Evolutionary conservation across 768 basidiomycete species (phyloP), one percentile per base, ranked within the genome.

Genomic region (Suillus alpinus): DNA sequence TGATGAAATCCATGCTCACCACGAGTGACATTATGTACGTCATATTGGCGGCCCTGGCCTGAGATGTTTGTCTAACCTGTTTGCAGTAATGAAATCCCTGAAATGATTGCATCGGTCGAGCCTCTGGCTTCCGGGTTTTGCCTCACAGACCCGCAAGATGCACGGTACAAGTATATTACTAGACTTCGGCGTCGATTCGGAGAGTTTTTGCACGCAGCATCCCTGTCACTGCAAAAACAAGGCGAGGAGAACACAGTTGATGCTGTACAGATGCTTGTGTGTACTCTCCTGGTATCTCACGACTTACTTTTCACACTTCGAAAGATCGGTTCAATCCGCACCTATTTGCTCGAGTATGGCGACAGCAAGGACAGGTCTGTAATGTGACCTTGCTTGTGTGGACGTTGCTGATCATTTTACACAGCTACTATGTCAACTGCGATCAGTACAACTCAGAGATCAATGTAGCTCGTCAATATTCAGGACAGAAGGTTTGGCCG

Each of bases 201-300:
- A 0, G 73, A 75, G 26, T 84, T 92, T 64, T 75, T 96, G 32
- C 89, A 92, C 65, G 72, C 78, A 29, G 90, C 91, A 0, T 92
- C 92, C 0, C 76, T 79, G 6, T 82, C 84, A 18, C 72, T 93
- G 64, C 82, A 82, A 39, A 80, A 84, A 62, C 90, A 91, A 71
- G 91, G 90, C 6, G 87, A 89, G 67, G 88, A 91, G 72, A 90
- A 88, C 64, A 88, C 87, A 2, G 85, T 95, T 8, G 93, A 95
- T 72, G 86, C 88, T 6, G 88, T 93, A 18, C 83, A 88, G 64
- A 83, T 62, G 59, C 59, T 60, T 36, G 61, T 55, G 26, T 6
- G 53, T 55, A 39, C 26, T 55, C 23, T 40, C 18, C 26, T 29
- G 23, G 26, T 39, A 40, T 39, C 16, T 39, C 26, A n/a, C 12